phyloP scores from a whole-genome alignment of 2,329 filamentous ascomycete genomes.

The Monilinia polystroma region DNA sequence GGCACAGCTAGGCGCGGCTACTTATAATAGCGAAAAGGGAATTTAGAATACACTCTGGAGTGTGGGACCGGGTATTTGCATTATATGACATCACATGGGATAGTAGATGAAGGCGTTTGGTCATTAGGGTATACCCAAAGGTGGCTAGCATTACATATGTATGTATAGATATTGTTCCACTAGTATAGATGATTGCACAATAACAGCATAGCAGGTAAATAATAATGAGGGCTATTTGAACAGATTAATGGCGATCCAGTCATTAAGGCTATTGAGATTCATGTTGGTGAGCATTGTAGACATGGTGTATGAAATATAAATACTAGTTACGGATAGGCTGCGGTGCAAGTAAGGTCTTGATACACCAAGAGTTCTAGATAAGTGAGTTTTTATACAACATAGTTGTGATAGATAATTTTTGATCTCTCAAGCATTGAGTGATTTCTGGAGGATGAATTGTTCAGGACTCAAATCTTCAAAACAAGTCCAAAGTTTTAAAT shows the following conservation, averaged over 20 bases:
- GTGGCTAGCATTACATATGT: neutral
- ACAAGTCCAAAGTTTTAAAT: too few relatives aligned
- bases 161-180: neutral
- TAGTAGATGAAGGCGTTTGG: constrained; percentile 17
- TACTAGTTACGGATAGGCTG: too few relatives aligned
- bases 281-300: neutral
- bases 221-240: neutral
- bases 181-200: neutral
- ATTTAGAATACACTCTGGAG: neutral
- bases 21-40: neutral
- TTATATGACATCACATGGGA: neutral
- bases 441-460: too few relatives aligned
- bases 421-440: too few relatives aligned
- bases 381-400: too few relatives aligned
- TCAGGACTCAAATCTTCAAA: too few relatives aligned
- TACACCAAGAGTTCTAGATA: too few relatives aligned
- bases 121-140: constrained; percentile 15
- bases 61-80: neutral
- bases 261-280: neutral
- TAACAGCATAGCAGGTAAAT: neutral
- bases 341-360: too few relatives aligned
- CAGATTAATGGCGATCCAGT: too few relatives aligned
- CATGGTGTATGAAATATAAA: too few relatives aligned
- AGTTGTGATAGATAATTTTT: too few relatives aligned
- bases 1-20: neutral